phyloP scores from a whole-genome alignment of 179 eudicot species.

The Gypsophila paniculata region DNA sequence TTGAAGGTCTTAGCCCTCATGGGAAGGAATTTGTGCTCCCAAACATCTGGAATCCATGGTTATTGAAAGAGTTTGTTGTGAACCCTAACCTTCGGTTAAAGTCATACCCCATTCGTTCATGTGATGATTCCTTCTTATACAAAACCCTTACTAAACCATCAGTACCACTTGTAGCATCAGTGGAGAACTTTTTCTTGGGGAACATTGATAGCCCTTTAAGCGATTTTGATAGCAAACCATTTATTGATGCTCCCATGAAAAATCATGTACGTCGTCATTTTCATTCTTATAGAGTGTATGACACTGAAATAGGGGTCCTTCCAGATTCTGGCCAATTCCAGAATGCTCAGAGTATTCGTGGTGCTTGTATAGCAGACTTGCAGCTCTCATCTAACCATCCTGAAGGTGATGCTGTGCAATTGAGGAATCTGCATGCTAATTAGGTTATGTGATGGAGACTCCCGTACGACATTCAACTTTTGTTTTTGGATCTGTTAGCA shows the following conservation, averaged over 20 bases:
- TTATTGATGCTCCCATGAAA: not conserved
- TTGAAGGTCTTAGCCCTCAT: conserved; percentile 20
- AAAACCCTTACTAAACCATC: conserved; percentile 24
- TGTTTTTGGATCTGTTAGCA: not conserved
- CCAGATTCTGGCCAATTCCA: conserved; percentile 12
- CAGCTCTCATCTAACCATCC: not conserved
- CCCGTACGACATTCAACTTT: not conserved
- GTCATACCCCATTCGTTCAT: conserved; percentile 22
- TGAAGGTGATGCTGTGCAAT: not conserved
- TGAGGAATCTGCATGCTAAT: conserved; percentile 2
- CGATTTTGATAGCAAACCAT: conserved; percentile 7
- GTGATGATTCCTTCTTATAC: conserved; percentile 21
- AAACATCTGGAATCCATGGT: conserved; percentile 26
- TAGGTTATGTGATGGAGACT: conserved; percentile 5
- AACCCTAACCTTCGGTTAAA: conserved; percentile 18
- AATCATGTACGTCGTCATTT: conserved; percentile 5
- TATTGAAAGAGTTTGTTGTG: conserved; percentile 21
- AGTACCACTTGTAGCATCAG: conserved; percentile 26
- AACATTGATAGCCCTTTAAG: conserved; percentile 16
- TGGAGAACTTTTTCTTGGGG: conserved; percentile 23
- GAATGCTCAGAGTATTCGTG: conserved; percentile 13
- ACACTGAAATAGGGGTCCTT: conserved; percentile 1
- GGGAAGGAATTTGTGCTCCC: conserved; percentile 29
- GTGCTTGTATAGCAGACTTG: not conserved
- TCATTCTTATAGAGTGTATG: not conserved